phyloP scores from a whole-genome alignment of 805 yeast species.

The Kregervanrija delftensis region DNA sequence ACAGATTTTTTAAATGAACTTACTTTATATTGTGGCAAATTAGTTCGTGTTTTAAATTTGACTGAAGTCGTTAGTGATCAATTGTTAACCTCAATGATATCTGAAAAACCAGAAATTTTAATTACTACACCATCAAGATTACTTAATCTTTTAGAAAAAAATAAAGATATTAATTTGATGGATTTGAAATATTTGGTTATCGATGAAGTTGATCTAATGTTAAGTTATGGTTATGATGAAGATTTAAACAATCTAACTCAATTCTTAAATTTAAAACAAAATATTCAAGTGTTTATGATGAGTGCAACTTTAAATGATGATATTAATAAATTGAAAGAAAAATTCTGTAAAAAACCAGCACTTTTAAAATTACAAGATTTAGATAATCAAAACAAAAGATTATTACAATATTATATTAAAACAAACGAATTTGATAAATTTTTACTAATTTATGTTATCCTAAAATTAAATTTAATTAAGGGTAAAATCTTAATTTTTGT shows the following conservation, averaged over 20 bases:
- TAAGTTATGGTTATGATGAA: constrained; percentile 85
- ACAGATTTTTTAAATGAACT: constrained; percentile 60
- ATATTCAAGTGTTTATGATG: constrained; percentile 86
- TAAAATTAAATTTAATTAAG: constrained; percentile 78
- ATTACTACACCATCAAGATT: constrained; percentile 85
- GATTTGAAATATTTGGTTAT: constrained; percentile 67
- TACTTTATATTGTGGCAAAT: constrained; percentile 62
- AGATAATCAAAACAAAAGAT: constrained; percentile 44
- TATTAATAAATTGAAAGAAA: constrained; percentile 63
- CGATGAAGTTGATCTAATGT: constrained; percentile 90
- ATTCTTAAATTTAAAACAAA: constrained; percentile 65
- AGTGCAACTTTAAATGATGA: constrained; percentile 93
- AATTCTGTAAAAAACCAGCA: constrained; percentile 81
- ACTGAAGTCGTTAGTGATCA: constrained; percentile 55
- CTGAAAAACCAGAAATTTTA: constrained; percentile 72
- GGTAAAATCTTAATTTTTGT: constrained; percentile 91
- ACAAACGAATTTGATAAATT: constrained; percentile 89
- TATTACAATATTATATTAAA: constrained; percentile 81
- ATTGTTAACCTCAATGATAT: constrained; percentile 62
- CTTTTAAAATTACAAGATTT: constrained; percentile 71
- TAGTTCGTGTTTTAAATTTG: constrained; percentile 58
- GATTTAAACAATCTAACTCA: constrained; percentile 62
- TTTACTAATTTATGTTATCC: constrained; percentile 81
- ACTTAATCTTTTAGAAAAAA: constrained; percentile 44
- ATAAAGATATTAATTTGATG: constrained; percentile 40